Base-by-base conservation (phyloP, 805 yeast genomes). In the Candida insectorum region DNA sequence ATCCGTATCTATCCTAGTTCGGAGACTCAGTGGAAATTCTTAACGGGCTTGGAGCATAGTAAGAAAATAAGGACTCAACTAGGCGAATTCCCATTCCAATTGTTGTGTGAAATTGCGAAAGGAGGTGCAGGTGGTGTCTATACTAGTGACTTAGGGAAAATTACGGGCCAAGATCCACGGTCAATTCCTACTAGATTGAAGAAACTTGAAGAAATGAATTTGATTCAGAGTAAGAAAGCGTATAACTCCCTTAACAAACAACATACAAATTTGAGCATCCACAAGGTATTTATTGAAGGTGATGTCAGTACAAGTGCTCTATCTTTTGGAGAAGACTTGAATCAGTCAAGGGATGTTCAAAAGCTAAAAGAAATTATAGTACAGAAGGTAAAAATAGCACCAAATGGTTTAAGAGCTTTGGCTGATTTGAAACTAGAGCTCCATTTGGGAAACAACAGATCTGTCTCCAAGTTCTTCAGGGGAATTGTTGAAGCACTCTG, bases 81-180 rank as follows among this genome's bases (percentile, higher is more conserved):
- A 18, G 87, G 86, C 3, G 73, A 68, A 8, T 54, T 58, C 23
- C 65, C 66, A 7, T 64, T 60, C 45, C 79, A 84, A 10, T 75
- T 83, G 24, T 51, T 83, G 14, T 60, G 76, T 31, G 79, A 73
- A 30, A 79, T 83, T 33, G 84, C 88, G 0, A 71, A 67, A 38
- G 51, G 73, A 19, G 77, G 77, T 16, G 57, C 64, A 0, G 46
- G 54, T 1, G 93, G 93, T 7, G 73, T 82, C 11, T 66, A 73
- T 30, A 74, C 89, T 0, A 59, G 76, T 19, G 77, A 75, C 16
- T 60, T 83, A 37, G 73, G 79, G 2, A 58, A 61, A 25, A 63
- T 58, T 13, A 74, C 88, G 0, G 74, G 74, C 6, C 93, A 83
- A 54, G 93, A 83, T 47, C 74, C 80, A 12, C 67, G 91, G 42